These are phyloP conservation scores for Trifolium repens DNA, from an alignment of 306 rosid species.

Conservation along the genomic window DNA sequence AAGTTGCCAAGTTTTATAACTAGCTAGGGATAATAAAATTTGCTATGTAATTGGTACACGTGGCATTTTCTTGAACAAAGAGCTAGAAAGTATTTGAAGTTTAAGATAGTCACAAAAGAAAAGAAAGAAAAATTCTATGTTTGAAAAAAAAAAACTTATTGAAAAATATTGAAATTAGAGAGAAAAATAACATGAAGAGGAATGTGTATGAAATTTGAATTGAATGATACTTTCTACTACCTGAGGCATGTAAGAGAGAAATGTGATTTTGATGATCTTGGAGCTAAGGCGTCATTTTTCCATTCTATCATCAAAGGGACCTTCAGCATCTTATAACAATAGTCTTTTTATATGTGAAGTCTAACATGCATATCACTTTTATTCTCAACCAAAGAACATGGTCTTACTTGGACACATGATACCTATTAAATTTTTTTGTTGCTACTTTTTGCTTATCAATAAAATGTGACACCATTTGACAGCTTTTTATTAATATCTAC, in stretches of 20 bases:
- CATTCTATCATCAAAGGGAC: constrained; percentile 34
- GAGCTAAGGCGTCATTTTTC: constrained; percentile 47
- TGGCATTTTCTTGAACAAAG: constrained; percentile 39
- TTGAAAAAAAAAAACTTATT: neutral
- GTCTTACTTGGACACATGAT: constrained; percentile 33
- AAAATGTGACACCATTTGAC: constrained; percentile 36
- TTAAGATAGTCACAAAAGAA: constrained; percentile 13
- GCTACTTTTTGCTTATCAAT: constrained; percentile 37
- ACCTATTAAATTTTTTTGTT: constrained; percentile 27
- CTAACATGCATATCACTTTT: constrained; percentile 47
- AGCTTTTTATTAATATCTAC: constrained; percentile 36
- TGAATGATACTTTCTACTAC: constrained; percentile 37
- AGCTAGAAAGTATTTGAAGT: neutral
- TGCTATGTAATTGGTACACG: constrained; percentile 10
- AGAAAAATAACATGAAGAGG: neutral
- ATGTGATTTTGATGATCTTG: constrained; percentile 36
- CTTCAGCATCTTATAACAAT: constrained; percentile 43
- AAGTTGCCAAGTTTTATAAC: constrained; percentile 19
- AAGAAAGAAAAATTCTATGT: neutral
- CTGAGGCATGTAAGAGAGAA: constrained; percentile 37
- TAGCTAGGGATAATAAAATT: constrained; percentile 19
- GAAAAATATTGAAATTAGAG: neutral
- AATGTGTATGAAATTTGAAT: constrained; percentile 5
- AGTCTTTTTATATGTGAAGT: constrained; percentile 50
- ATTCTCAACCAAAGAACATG: constrained; percentile 74